Base-by-base conservation (phyloP, 2,329 filamentous ascomycete genomes). In the Pseudogymnoascus sp. region DNA sequence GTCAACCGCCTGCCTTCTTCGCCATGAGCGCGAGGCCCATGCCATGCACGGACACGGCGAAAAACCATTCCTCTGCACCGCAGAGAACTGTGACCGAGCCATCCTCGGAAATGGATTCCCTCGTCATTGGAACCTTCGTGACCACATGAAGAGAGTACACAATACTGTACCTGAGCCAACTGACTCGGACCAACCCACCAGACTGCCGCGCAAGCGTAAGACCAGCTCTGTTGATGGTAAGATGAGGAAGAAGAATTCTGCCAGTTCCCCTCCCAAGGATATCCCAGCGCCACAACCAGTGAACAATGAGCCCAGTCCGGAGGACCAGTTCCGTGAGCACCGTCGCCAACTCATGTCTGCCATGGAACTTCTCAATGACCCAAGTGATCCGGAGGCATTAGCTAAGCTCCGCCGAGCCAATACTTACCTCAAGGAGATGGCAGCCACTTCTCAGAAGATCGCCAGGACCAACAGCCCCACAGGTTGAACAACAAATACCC, bases 81-180 rank as follows among this genome's bases (percentile, higher is more conserved):
- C 93, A 76, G 82, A 89, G 28, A 91, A 90, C 66, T 97, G 93
- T 72, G 92, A 97, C 73, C 89, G 93, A 67, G 87, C 91, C 64
- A 81, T 89, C 36, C 80, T 84, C 23, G 92, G 91, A 70, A 91
- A 93, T 74, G 93, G 93, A 70, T 97, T 97, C 73, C 93, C 93
- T 38, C 88, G 93, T 70, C 89, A 93, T 71, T 97, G 95, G 91
- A 97, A 97, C 78, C 84, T 96, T 62, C 88, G 89, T 76, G 93
- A 97, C 78, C 93, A 97, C 82, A 97, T 97, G 93, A 91, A 91
- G 78, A 89, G 93, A 66, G 93, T 97, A 6, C 93, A 97, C 79
- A 87, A 87, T 68, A 84, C 85, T 50, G 53, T 34, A 34, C 36
- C 61, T 66, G 69, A 73, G 61, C 66, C 69, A 60, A 68, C 25